Base-by-base conservation (phyloP, 345 rosid species). In the Euphorbia lathyris region DNA sequence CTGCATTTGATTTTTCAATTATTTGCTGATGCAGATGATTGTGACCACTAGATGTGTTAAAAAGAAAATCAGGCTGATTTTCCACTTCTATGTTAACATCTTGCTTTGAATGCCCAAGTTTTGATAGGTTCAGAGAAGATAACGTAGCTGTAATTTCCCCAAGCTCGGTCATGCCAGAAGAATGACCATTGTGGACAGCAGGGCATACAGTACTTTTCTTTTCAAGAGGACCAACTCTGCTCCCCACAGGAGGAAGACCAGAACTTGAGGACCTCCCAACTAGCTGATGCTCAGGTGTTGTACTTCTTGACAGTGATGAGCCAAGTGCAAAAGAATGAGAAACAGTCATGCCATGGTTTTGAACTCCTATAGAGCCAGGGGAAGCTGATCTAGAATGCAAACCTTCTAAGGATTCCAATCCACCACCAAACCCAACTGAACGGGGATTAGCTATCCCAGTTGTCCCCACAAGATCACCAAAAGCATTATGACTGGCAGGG, bases 401-500 rank as follows among this genome's bases (percentile, higher is more conserved):
- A 16, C 81, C 66, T 25, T 86, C 94, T 12, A 69, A 67, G 29
- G 86, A 76, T 38, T 82, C 83, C 51, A 75, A 75, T 73, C 81
- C 83, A 81, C 67, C 78, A 80, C 73, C 67, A n/a, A 83, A 77
- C 61, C 84, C 90, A 67, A 78, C 72, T 2, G 43, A 72, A 75
- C 58, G 63, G 53, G 80, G 59, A 80, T 78, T 76, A 11, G 88
- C 71, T 38, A 68, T 50, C 45, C 72, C 80, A 71, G 75, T 66
- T 62, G 78, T 70, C 68, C 86, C 84, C 68, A 83, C 65, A 78
- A 70, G 71, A 74, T 90, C 91, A 71, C 84, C 81, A 60, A 87
- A 86, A 69, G 95, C 79, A 80, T 83, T 88, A 74, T 84, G 83
- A 75, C 93, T 90, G 53, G 91, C 77, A 64, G 97, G 90, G 55